These are phyloP conservation scores for Venturia pyrina DNA, from an alignment of 2,329 filamentous ascomycete genomes.

Conservation along the genomic window DNA sequence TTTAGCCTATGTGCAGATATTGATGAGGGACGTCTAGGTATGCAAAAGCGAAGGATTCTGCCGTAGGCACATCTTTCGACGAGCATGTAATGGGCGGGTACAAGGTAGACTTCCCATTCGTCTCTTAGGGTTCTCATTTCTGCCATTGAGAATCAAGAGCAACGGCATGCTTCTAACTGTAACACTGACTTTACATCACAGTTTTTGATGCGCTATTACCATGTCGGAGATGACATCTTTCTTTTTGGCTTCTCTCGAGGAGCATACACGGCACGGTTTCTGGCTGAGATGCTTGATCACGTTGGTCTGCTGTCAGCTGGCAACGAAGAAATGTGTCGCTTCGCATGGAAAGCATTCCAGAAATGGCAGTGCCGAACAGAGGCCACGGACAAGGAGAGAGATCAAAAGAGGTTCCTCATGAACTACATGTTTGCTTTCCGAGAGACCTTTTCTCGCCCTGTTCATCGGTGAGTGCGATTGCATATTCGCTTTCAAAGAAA, in stretches of 20 bases:
- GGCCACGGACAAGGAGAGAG: constrained; percentile 31
- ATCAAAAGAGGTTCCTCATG: constrained; percentile 53
- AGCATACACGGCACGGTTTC: constrained; percentile 41
- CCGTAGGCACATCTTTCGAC: constrained; percentile 69
- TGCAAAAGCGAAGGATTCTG: constrained; percentile 66
- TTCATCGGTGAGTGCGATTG: constrained; percentile 37
- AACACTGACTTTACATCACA: constrained; percentile 10
- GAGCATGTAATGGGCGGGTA: constrained; percentile 78
- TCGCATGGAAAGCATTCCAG: constrained; percentile 69
- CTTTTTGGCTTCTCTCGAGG: constrained; percentile 41
- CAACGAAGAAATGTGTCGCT: constrained; percentile 76
- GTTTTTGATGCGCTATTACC: constrained; percentile 41
- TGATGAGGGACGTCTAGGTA: constrained; percentile 19
- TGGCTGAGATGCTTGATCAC: constrained; percentile 75
- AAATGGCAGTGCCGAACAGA: constrained; percentile 43
- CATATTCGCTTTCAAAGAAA: not conserved
- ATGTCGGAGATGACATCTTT: constrained; percentile 37
- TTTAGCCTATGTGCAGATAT: no score
- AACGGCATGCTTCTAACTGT: no score
- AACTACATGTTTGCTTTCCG: constrained; percentile 69
- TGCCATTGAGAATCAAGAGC: not conserved
- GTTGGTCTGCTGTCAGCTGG: constrained; percentile 70
- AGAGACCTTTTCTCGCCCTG: constrained; percentile 69
- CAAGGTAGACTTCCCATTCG: constrained; percentile 52
- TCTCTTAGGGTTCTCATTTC: not conserved